Percentiles rank a stretch among this genome's conserved stretches.
These are phyloP conservation scores for Picea glauca DNA, from an alignment of 75 land plant genomes.

Conservation along the genomic window DNA sequence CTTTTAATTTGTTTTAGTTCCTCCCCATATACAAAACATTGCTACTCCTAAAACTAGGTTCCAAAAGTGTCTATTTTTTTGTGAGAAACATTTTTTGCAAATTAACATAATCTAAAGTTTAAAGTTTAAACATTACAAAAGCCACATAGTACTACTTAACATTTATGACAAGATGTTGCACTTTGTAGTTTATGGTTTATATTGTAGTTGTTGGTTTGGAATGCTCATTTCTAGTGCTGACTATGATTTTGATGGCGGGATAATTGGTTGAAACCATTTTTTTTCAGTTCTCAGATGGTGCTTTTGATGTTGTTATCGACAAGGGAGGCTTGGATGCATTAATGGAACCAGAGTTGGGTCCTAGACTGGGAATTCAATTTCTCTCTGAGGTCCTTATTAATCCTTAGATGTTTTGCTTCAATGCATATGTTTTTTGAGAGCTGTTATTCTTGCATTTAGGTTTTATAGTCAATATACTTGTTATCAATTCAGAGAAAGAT, in stretches of 20 bases:
- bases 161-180: neutral
- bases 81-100: too few relatives aligned
- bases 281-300: constrained; percentile 62
- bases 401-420: neutral
- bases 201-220: neutral
- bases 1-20: too few relatives aligned
- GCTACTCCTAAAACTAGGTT: too few relatives aligned
- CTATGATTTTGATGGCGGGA: neutral
- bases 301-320: constrained; percentile 84
- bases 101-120: too few relatives aligned
- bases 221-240: neutral
- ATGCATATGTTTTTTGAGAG: neutral
- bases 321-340: constrained; percentile 97
- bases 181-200: neutral
- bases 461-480: neutral
- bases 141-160: too few relatives aligned
- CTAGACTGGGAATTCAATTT: constrained; percentile 54
- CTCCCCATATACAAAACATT: too few relatives aligned
- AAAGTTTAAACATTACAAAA: too few relatives aligned
- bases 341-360: constrained; percentile 81
- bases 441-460: neutral
- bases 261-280: constrained; percentile 1
- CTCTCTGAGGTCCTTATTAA: constrained; percentile 74
- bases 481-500: neutral
- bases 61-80: too few relatives aligned